Conservation (phyloP, 225 moss, liverwort and hornwort species). For the Ulota crispa region DNA sequence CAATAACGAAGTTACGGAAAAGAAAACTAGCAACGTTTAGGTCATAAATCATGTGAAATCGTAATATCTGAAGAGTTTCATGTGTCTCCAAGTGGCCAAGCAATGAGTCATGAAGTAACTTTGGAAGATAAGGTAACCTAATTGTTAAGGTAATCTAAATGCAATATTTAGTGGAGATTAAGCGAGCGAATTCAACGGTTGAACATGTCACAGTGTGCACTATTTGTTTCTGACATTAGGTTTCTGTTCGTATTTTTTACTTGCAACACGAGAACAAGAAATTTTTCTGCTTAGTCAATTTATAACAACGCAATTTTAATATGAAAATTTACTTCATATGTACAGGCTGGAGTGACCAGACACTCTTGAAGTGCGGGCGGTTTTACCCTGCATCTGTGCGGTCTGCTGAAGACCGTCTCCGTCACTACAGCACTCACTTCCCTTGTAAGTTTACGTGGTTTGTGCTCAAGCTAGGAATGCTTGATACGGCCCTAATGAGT, state of each 20-base stretch:
- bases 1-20: too few relatives aligned
- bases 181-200: not conserved
- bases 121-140: too few relatives aligned
- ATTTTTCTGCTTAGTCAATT: not conserved
- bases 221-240: not conserved
- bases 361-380: conserved; percentile 66
- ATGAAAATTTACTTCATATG: not conserved
- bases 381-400: conserved; percentile 79
- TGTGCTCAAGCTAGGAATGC: not conserved
- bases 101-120: too few relatives aligned
- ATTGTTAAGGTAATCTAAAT: too few relatives aligned
- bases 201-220: not conserved
- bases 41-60: too few relatives aligned
- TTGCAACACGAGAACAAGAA: not conserved
- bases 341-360: conserved; percentile 85
- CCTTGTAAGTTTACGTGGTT: conserved; percentile 50
- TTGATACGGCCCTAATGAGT: not conserved
- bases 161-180: too few relatives aligned
- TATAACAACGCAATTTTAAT: not conserved
- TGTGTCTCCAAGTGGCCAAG: too few relatives aligned
- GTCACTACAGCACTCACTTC: conserved; percentile 74
- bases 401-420: conserved; percentile 83
- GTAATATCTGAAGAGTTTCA: too few relatives aligned
- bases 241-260: not conserved
- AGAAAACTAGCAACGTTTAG: too few relatives aligned